Conservation (phyloP, 345 rosid genomes). For the Reutealis trisperma region DNA sequence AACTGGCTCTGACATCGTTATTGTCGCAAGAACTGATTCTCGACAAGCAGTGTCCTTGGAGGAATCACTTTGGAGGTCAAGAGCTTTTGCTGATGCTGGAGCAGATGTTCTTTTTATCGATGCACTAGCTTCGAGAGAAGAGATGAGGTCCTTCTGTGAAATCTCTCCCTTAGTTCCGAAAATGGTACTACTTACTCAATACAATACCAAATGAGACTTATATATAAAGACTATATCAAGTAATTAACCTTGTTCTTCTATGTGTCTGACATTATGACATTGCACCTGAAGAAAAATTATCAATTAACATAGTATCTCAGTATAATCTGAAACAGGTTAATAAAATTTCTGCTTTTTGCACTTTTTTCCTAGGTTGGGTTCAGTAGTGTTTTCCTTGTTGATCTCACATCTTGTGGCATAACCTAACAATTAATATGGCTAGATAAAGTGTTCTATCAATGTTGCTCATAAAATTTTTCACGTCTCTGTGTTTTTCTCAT, state of each 20-base stretch:
- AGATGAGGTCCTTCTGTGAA: constrained; percentile 91
- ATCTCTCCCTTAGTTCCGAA: constrained; percentile 77
- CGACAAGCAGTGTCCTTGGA: constrained; percentile 78
- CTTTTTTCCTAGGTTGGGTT: neutral
- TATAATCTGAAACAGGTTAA: neutral
- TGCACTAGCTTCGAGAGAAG: constrained; percentile 79
- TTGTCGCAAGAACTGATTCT: constrained; percentile 83
- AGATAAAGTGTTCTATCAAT: neutral
- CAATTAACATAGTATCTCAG: neutral
- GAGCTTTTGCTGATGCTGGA: constrained; percentile 94
- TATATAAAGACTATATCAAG: neutral
- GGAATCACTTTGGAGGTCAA: constrained; percentile 79
- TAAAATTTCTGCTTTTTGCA: neutral
- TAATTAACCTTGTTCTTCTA: neutral
- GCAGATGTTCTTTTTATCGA: constrained; percentile 87
- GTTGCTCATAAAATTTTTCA: neutral
- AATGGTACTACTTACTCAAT: constrained; percentile 49
- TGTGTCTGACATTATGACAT: neutral
- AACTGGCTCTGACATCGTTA: constrained; percentile 70
- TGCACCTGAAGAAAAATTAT: neutral
- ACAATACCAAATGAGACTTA: constrained; percentile 9
- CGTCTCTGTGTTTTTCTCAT: neutral
- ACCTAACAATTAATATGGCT: neutral
- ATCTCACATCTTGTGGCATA: neutral
- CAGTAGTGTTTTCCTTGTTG: neutral